Conservation (phyloP, 2,329 filamentous ascomycete species). For the Trichoderma breve region DNA sequence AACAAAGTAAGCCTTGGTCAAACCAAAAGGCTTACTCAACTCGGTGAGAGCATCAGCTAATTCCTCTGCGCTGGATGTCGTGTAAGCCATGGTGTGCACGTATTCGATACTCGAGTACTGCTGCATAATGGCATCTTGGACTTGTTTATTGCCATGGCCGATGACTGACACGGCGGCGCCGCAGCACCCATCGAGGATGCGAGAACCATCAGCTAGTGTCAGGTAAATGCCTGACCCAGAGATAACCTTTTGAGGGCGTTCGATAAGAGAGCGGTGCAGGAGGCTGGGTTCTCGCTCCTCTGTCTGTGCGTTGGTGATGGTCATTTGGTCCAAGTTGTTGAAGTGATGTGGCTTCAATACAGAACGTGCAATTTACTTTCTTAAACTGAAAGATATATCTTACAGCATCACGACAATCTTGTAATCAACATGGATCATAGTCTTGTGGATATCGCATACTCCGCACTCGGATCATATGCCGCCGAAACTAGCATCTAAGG, state of each 20-base stretch:
- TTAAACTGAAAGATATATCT: background rate
- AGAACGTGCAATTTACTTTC: background rate
- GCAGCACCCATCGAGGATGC: slow-evolving; percentile 67
- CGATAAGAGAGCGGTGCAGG: slow-evolving; percentile 36
- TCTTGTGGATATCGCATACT: background rate
- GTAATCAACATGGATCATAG: background rate
- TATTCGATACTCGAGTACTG: slow-evolving; percentile 60
- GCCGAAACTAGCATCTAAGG: background rate
- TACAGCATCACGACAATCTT: background rate
- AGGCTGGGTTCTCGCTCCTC: slow-evolving; percentile 25
- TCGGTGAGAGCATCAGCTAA: slow-evolving; percentile 38
- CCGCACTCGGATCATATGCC: background rate
- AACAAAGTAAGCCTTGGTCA: slow-evolving; percentile 40
- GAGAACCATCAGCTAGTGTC: slow-evolving; percentile 32
- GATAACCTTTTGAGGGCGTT: slow-evolving; percentile 36
- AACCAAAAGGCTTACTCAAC: slow-evolving; percentile 34
- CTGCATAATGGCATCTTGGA: slow-evolving; percentile 56
- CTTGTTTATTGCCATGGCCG: slow-evolving; percentile 62
- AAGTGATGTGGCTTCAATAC: background rate
- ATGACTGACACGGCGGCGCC: slow-evolving; percentile 60
- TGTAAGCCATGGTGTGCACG: slow-evolving; percentile 32
- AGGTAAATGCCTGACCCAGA: slow-evolving; percentile 42
- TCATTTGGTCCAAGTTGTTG: background rate
- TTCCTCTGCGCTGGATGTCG: slow-evolving; percentile 51
- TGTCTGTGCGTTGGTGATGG: background rate